Evolutionary conservation across 2,329 filamentous ascomycete species (phyloP).

Genomic region (Aspergillus tamarii): DNA sequence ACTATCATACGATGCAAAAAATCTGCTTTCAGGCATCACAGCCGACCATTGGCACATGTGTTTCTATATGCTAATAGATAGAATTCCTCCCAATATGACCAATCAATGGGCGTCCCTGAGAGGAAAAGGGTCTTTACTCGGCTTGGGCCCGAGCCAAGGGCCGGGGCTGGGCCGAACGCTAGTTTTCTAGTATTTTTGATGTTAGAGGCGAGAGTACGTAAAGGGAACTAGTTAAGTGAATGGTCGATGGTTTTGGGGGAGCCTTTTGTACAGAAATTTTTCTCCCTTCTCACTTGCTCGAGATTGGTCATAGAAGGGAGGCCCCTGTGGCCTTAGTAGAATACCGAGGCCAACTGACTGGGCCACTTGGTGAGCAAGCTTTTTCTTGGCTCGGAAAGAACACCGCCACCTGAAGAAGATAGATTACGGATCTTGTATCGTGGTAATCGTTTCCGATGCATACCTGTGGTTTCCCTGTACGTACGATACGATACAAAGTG

Average conservation of each 20-base stretch:
- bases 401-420: conserved; percentile 11
- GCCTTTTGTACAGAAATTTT: neutral
- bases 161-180: conserved; percentile 4
- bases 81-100: neutral
- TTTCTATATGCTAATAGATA: neutral
- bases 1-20: neutral
- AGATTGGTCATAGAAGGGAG: neutral
- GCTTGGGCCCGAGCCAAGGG: conserved; percentile 9
- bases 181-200: neutral
- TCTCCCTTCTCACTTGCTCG: neutral
- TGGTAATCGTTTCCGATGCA: neutral
- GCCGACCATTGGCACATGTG: neutral
- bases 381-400: conserved; percentile 19
- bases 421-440: conserved; percentile 1
- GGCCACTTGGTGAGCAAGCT: conserved; percentile 17
- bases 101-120: neutral
- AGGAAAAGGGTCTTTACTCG: conserved; percentile 8
- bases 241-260: neutral
- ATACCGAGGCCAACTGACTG: conserved; percentile 4
- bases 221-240: neutral
- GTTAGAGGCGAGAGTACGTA: conserved; percentile 1
- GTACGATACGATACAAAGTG: neutral
- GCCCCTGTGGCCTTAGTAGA: neutral
- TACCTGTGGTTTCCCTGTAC: neutral
- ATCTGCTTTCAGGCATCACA: neutral